Conservation (phyloP, 1,284 basidiomycete species). For the Fomes fomentarius region DNA sequence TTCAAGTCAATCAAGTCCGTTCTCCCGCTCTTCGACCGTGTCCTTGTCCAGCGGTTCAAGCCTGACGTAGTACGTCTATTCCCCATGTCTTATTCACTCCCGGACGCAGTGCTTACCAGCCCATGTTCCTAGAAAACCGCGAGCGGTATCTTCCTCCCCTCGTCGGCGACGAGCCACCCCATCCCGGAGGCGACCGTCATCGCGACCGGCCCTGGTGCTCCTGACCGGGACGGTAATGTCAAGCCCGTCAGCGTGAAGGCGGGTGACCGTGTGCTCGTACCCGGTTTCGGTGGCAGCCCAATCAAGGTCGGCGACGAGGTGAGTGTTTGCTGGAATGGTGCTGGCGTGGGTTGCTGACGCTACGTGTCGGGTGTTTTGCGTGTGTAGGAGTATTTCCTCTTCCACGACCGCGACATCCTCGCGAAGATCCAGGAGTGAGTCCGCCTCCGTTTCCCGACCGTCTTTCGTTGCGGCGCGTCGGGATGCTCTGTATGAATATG, state of each 20-base stretch:
- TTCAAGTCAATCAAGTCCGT: constrained; percentile 95
- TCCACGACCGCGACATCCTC: constrained; percentile 95
- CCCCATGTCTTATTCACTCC: not conserved
- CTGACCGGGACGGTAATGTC: constrained; percentile 83
- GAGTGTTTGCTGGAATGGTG: constrained; percentile 36
- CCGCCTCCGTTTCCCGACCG: not conserved
- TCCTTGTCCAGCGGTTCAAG: constrained; percentile 98
- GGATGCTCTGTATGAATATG: too few species aligned
- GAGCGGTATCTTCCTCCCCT: constrained; percentile 91
- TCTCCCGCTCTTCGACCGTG: constrained; percentile 93
- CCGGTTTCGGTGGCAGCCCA: constrained; percentile 93
- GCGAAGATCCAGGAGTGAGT: constrained; percentile 94
- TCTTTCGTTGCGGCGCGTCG: not conserved
- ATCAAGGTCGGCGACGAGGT: constrained; percentile 99
- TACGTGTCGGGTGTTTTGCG: too few species aligned
- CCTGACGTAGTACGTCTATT: constrained; percentile 73
- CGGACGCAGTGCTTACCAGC: too few species aligned
- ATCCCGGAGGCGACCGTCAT: constrained; percentile 97
- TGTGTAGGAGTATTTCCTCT: constrained; percentile 88
- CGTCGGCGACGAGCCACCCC: constrained; percentile 80
- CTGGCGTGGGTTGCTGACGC: constrained; percentile 8
- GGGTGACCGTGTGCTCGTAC: constrained; percentile 92
- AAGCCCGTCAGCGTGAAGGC: constrained; percentile 83
- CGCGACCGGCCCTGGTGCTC: constrained; percentile 92
- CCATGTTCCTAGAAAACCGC: constrained; percentile 84